A percentile compares a stretch with the other conserved stretches of the same genome.
Conservation (phyloP, 2,329 filamentous ascomycete genomes). For the Sporothrix pseudoabietina region DNA sequence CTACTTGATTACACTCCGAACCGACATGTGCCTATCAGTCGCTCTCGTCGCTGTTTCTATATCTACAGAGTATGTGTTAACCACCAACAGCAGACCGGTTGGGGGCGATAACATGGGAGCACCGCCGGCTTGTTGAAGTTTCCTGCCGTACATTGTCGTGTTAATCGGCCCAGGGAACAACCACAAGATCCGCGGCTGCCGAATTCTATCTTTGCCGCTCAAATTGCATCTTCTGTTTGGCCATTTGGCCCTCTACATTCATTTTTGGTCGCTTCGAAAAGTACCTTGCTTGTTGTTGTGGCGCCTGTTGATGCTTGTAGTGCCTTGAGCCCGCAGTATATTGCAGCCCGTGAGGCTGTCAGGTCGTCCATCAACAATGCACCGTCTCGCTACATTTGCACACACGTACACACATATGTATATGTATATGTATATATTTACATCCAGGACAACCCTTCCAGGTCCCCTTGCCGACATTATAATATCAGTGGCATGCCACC, state of each 20-base stretch:
- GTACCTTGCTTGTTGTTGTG: background rate
- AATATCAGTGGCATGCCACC: background rate
- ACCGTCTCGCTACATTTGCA: background rate
- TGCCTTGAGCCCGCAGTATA: background rate
- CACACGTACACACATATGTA: too few relatives aligned
- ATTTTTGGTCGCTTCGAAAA: background rate
- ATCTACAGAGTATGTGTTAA: background rate
- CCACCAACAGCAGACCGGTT: background rate
- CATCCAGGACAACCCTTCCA: background rate
- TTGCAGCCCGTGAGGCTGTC: background rate
- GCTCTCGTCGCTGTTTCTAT: background rate
- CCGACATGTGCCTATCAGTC: background rate
- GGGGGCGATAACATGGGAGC: background rate
- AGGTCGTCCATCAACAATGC: background rate
- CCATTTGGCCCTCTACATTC: background rate
- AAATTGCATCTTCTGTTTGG: background rate
- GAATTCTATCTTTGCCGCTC: background rate
- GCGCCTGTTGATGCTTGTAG: background rate
- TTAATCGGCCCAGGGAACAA: background rate
- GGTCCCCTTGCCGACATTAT: background rate
- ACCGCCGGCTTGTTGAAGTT: background rate
- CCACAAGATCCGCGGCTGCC: background rate
- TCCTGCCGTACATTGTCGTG: background rate
- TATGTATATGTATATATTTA: too few relatives aligned
- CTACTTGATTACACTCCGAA: background rate